Evolutionary conservation across 108 stramenopile genomes (phyloP).

Genomic region (Epithemia pelagica): DNA sequence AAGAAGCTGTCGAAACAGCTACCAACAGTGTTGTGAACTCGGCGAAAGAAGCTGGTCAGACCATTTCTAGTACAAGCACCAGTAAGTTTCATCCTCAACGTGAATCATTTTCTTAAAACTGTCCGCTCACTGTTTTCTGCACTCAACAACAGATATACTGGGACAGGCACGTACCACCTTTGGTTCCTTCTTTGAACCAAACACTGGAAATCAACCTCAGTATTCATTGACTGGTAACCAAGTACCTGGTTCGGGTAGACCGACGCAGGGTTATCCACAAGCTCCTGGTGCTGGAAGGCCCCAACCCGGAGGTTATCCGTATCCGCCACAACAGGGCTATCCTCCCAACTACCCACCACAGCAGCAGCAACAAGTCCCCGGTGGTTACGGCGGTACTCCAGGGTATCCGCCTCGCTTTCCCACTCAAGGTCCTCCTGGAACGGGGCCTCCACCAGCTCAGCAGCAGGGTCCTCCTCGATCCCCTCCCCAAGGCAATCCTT

Average conservation of each 20-base stretch:
- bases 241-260: background rate
- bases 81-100: no score
- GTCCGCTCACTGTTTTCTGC: no score
- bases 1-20: conserved; percentile 36
- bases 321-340: background rate
- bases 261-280: background rate
- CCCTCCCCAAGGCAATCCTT: background rate
- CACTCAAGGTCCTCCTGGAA: background rate
- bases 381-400: background rate
- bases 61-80: conserved; percentile 28
- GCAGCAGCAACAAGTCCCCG: background rate
- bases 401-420: background rate
- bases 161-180: conserved; percentile 28
- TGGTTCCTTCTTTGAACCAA: conserved; percentile 40
- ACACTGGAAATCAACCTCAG: conserved; percentile 1
- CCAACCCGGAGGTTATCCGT: background rate
- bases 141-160: conserved; percentile 27
- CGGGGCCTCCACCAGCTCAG: background rate
- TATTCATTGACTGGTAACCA: conserved; percentile 11
- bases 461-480: background rate
- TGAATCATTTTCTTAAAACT: no score
- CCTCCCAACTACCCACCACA: conserved; percentile 12
- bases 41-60: conserved; percentile 39
- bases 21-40: conserved; percentile 36
- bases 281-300: background rate